Conservation (phyloP, 768 basidiomycete species). For the Lactarius sp. region DNA sequence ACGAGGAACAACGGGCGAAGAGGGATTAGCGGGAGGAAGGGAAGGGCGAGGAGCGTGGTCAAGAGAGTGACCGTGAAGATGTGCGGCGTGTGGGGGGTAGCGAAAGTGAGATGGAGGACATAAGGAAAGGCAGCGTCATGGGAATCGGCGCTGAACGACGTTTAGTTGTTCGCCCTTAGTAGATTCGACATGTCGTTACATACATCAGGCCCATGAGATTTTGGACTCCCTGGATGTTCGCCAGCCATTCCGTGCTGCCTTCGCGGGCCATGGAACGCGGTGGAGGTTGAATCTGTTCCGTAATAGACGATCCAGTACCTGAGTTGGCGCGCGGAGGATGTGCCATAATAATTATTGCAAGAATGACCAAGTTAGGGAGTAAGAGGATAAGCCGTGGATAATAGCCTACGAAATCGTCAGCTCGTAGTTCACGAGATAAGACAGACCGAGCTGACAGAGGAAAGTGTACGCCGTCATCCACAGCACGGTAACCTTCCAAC, state of each 20-base stretch:
- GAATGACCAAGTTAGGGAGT: conserved; percentile 57
- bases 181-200: conserved; percentile 30
- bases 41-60: conserved; percentile 42
- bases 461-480: conserved; percentile 80
- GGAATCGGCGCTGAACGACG: conserved; percentile 50
- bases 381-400: conserved; percentile 70
- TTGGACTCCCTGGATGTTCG: conserved; percentile 85
- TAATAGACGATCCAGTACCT: not conserved
- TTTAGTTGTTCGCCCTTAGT: not conserved
- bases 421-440: not conserved
- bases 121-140: conserved; percentile 52
- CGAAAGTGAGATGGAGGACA: conserved; percentile 46
- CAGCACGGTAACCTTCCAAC: conserved; percentile 62
- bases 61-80: conserved; percentile 47
- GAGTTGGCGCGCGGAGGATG: conserved; percentile 42
- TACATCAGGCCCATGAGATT: conserved; percentile 86
- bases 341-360: conserved; percentile 60
- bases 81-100: conserved; percentile 48
- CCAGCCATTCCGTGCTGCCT: conserved; percentile 74
- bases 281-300: conserved; percentile 30
- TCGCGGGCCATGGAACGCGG: conserved; percentile 44
- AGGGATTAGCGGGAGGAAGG: conserved; percentile 34
- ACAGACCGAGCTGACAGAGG: conserved; percentile 52
- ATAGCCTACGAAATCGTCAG: conserved; percentile 47
- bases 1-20: conserved; percentile 45